phyloP scores from a whole-genome alignment of 2,329 filamentous ascomycete species.

The Penicillium brasilianum region DNA sequence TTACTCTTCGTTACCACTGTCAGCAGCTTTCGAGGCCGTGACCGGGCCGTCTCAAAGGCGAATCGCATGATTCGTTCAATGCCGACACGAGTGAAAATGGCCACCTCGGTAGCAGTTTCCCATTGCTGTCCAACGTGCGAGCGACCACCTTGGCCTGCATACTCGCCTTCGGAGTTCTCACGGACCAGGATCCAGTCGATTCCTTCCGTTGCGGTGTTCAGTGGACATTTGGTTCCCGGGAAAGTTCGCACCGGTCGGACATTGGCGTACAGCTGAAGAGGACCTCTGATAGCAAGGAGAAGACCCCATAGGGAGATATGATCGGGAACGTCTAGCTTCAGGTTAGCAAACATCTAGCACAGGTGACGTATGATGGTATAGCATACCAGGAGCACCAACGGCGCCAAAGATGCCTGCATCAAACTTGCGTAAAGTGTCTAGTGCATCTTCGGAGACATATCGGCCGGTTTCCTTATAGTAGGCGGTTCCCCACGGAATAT shows the following conservation, averaged over 20 bases:
- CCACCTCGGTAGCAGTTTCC: conserved; percentile 59
- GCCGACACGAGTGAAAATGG: conserved; percentile 59
- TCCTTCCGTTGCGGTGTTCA: conserved; percentile 54
- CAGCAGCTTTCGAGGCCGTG: conserved; percentile 54
- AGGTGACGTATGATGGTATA: background rate
- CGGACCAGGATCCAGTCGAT: conserved; percentile 62
- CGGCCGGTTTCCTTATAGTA: conserved; percentile 57
- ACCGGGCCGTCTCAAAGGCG: conserved; percentile 58
- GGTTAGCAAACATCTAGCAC: conserved; percentile 14
- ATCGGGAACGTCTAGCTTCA: conserved; percentile 56
- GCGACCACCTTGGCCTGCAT: conserved; percentile 60
- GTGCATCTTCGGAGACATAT: conserved; percentile 59
- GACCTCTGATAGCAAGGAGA: conserved; percentile 60
- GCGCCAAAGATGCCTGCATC: conserved; percentile 65
- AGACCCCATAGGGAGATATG: conserved; percentile 63
- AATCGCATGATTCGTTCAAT: conserved; percentile 60
- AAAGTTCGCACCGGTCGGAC: conserved; percentile 58
- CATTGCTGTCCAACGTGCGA: conserved; percentile 57
- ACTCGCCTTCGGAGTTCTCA: conserved; percentile 63
- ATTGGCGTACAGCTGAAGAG: conserved; percentile 63
- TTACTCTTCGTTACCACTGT: conserved; percentile 63
- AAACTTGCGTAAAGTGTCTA: conserved; percentile 56
- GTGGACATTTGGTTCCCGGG: conserved; percentile 57
- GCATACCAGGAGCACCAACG: conserved; percentile 60
- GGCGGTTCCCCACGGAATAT: conserved; percentile 47